Conservation (phyloP, 1,139 yeast genomes). For the Protomyces inundatus region DNA sequence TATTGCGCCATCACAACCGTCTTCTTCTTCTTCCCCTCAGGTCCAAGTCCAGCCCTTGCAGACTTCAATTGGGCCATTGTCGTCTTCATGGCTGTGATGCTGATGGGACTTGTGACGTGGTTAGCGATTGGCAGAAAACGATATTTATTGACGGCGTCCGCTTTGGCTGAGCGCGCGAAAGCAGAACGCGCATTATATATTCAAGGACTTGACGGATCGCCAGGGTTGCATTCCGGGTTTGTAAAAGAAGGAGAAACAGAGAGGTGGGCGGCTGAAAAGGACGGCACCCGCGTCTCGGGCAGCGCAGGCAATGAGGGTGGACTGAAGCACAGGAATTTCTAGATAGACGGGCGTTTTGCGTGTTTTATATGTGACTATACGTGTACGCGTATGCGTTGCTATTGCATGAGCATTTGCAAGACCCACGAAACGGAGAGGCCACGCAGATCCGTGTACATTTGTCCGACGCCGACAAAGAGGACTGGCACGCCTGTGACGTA, state of each 20-base stretch:
- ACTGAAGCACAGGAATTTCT: too few relatives aligned
- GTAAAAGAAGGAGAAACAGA: background rate
- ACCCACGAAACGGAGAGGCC: conserved; percentile 92
- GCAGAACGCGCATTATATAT: conserved; percentile 13
- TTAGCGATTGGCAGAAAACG: conserved; percentile 4
- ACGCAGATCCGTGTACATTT: conserved; percentile 89
- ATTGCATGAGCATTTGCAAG: conserved; percentile 67
- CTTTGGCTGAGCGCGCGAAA: background rate
- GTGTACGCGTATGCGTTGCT: background rate
- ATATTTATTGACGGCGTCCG: conserved; percentile 15
- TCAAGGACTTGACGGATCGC: conserved; percentile 2
- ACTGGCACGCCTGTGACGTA: conserved; percentile 95
- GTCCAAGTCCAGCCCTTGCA: conserved; percentile 29
- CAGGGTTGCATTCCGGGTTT: background rate
- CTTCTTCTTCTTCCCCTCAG: conserved; percentile 33
- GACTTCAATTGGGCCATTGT: conserved; percentile 60
- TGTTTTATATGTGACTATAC: background rate
- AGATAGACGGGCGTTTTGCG: background rate
- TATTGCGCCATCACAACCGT: conserved; percentile 45
- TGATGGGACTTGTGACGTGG: conserved; percentile 10
- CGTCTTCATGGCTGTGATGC: conserved; percentile 35
- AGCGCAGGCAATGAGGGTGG: too few relatives aligned
- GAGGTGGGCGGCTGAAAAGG: background rate
- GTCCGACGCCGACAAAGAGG: conserved; percentile 93
- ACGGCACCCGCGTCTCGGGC: too few relatives aligned